Evolutionary conservation across 345 rosid species (phyloP).

Genomic region (Chamaenerion angustifolium): DNA sequence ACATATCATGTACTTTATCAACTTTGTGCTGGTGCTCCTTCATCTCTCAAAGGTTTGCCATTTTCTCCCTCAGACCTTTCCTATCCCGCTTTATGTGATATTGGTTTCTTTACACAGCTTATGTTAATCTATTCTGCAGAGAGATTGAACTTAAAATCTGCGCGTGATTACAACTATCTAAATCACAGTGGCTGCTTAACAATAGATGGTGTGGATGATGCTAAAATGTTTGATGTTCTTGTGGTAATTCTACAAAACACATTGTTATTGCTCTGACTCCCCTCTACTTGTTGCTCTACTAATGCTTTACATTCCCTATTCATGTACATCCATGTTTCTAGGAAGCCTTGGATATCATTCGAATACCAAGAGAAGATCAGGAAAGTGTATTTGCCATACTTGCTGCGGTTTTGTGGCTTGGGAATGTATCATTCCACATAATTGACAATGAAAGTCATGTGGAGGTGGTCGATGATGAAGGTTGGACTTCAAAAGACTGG

Average conservation of each 20-base stretch:
- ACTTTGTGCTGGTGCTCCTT: slow-evolving; percentile 90
- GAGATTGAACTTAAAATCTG: slow-evolving; percentile 58
- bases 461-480: slow-evolving; percentile 72
- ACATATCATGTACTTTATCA: slow-evolving; percentile 86
- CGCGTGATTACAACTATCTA: slow-evolving; percentile 71
- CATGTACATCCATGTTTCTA: slow-evolving; percentile 16
- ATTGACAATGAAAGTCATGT: slow-evolving; percentile 70
- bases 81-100: neutral
- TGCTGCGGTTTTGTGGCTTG: slow-evolving; percentile 81
- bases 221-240: slow-evolving; percentile 48
- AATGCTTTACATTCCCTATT: slow-evolving; percentile 6
- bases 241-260: slow-evolving; percentile 30
- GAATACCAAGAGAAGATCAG: slow-evolving; percentile 58
- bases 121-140: slow-evolving; percentile 34
- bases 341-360: slow-evolving; percentile 72
- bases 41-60: slow-evolving; percentile 55
- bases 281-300: no score
- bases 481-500: slow-evolving; percentile 14
- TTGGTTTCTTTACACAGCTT: slow-evolving; percentile 4
- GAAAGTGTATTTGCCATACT: slow-evolving; percentile 67
- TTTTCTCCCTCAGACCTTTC: neutral
- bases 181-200: slow-evolving; percentile 74
- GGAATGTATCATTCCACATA: slow-evolving; percentile 68
- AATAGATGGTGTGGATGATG: slow-evolving; percentile 66
- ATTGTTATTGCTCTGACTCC: no score